A percentile compares a stretch with the other conserved stretches of the same genome.
Evolutionary conservation across 2,329 filamentous ascomycete species (phyloP).

Genomic region (Metarhizium sp.): DNA sequence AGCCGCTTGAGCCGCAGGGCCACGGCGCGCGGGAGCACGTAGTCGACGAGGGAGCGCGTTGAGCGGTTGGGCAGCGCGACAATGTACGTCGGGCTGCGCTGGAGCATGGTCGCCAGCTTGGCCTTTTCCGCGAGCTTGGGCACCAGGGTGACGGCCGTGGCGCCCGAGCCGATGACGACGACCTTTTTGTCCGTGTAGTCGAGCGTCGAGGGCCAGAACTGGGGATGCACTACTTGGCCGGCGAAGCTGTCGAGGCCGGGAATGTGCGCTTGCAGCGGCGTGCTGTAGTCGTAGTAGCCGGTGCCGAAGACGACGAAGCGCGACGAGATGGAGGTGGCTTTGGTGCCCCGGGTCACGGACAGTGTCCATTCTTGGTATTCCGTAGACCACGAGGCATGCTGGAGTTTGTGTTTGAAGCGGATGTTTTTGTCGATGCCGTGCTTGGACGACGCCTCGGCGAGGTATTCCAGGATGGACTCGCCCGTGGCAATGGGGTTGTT

Average conservation of each 20-base stretch:
- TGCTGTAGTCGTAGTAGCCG: slow-evolving; percentile 62
- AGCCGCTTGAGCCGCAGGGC: slow-evolving; percentile 35
- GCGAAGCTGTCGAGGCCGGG: slow-evolving; percentile 38
- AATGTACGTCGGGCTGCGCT: slow-evolving; percentile 57
- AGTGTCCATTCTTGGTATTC: slow-evolving; percentile 44
- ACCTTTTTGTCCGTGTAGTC: slow-evolving; percentile 56
- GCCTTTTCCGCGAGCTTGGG: slow-evolving; percentile 50
- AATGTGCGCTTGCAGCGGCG: slow-evolving; percentile 48
- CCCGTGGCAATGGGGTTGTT: slow-evolving; percentile 41
- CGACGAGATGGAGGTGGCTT: slow-evolving; percentile 27
- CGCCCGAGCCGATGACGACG: slow-evolving; percentile 57
- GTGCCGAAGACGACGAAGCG: slow-evolving; percentile 36
- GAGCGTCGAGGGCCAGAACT: slow-evolving; percentile 62
- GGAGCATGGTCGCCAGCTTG: slow-evolving; percentile 56
- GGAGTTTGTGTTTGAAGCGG: slow-evolving; percentile 38
- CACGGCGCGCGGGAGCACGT: slow-evolving; percentile 31
- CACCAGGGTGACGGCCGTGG: slow-evolving; percentile 57
- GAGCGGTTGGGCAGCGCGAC: slow-evolving; percentile 36
- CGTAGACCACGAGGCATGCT: slow-evolving; percentile 43
- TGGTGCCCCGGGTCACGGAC: slow-evolving; percentile 23
- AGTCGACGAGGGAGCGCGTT: slow-evolving; percentile 25
- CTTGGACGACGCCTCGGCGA: slow-evolving; percentile 38
- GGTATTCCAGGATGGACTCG: slow-evolving; percentile 42
- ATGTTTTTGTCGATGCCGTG: slow-evolving; percentile 47
- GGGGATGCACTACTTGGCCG: slow-evolving; percentile 51